Base-by-base conservation (phyloP, 225 moss, liverwort and hornwort genomes). In the Bryum argenteum region DNA sequence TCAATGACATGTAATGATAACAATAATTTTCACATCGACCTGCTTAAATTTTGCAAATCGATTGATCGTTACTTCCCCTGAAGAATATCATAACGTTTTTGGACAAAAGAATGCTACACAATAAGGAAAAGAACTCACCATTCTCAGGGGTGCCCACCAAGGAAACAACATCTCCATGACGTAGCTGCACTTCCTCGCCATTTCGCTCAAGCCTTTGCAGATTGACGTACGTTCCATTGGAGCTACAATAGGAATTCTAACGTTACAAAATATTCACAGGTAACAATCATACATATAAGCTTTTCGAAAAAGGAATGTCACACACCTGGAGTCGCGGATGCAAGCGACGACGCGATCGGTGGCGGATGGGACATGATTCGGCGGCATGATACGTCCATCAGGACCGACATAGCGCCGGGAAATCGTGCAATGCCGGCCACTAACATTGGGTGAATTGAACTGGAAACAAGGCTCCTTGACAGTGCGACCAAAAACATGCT, bases 381-480 rank as follows among this genome's bases (percentile, higher is more conserved):
- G 61, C 14, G 80, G 71, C 78, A 83, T 59, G 14, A 77, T 42
- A 11, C 54, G 71, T 9, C 89, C 91, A 20, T 89, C 85, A 2
- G 81, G 64, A 33, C 79, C 67, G 9, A 82, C 24, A n/a, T 74
- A 68, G 64, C 84, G 85, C 9, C 89, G 81, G 11, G 77, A 80
- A 47, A 98, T 74, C 14, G 83, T 86, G 78, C 94, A 94, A 82
- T 98, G 98, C 26, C 81, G 87, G 12, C 81, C 92, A 62, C 98
- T 98, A 19, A 98, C 98, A 33, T 92, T 92, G 6, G 91, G 91
- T 14, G 94, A 94, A 3, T 98, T 91, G 59, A 98, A 88, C 50
- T 79, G 75, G 80, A 91, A 98, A 76, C 85, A 87, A 0, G 75
- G 71, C 24, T 98, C 98, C 21, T 70, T 70, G 28, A 94, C 92